Evolutionary conservation across 148 eudicot species (phyloP).

Genomic region (Euryodendron excelsum): DNA sequence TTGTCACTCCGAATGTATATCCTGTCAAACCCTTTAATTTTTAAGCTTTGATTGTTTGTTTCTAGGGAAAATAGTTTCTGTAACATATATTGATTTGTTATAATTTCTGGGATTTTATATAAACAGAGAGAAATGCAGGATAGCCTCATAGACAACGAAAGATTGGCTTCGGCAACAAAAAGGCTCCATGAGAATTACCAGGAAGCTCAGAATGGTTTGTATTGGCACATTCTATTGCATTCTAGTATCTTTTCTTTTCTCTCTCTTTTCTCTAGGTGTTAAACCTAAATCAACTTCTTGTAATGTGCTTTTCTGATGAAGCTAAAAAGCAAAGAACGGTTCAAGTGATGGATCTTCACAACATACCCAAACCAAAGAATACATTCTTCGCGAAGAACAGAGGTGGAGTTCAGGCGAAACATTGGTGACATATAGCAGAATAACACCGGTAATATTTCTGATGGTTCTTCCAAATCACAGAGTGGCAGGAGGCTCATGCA

Average conservation of each 20-base stretch:
- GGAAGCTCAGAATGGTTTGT: not conserved
- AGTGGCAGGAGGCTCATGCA: too few species aligned
- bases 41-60: too few species aligned
- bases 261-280: not conserved
- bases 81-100: not conserved
- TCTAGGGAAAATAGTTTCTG: too few species aligned
- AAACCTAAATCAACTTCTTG: not conserved
- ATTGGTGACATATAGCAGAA: not conserved
- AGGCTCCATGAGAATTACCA: not conserved
- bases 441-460: too few species aligned
- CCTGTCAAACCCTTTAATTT: not conserved
- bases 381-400: not conserved
- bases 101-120: not conserved
- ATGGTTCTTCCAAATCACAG: too few species aligned
- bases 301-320: not conserved
- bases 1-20: not conserved
- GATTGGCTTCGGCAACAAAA: not conserved
- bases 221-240: not conserved
- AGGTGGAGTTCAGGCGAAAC: not conserved
- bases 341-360: not conserved
- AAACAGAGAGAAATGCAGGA: not conserved
- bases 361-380: not conserved
- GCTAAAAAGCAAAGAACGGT: not conserved
- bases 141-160: not conserved
- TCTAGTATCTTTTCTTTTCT: too few species aligned